phyloP scores from a whole-genome alignment of 306 rosid species.

The Canavalia gladiata region DNA sequence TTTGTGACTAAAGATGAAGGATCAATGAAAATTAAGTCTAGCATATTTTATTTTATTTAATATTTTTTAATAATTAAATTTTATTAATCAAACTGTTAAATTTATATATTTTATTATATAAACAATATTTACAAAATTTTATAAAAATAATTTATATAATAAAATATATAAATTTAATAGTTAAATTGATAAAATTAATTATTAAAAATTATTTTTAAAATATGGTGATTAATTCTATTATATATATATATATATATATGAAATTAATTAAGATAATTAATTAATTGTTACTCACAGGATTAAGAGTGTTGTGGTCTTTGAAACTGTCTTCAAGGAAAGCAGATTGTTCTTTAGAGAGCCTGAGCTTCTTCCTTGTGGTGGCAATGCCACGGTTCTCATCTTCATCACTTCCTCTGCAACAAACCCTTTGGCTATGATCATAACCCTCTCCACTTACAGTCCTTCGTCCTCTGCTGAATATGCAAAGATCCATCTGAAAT shows the following conservation, averaged over 20 bases:
- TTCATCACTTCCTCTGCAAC: conserved; percentile 75
- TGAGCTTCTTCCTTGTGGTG: conserved; percentile 69
- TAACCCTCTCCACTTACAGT: conserved; percentile 49
- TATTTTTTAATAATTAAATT: no score
- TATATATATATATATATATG: no score
- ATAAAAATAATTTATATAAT: no score
- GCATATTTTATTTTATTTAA: no score
- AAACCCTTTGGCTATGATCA: conserved; percentile 54
- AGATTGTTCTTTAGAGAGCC: conserved; percentile 78
- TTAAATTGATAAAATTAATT: no score
- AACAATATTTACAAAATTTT: no score
- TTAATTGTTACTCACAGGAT: conserved; percentile 62
- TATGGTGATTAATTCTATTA: no score
- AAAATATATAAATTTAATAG: no score
- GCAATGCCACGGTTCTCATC: conserved; percentile 70
- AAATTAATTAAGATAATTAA: no score
- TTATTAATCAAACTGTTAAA: no score
- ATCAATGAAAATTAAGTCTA: no score
- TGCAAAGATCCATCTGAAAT: conserved; percentile 70
- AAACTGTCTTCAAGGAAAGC: conserved; percentile 83
- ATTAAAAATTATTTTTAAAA: not conserved
- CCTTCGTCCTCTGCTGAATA: conserved; percentile 13
- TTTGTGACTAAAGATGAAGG: not conserved
- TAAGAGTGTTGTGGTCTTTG: conserved; percentile 80
- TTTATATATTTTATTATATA: no score